Evolutionary conservation across 2,329 filamentous ascomycete genomes (phyloP).

Genomic region (Knoxdaviesia capensis): DNA sequence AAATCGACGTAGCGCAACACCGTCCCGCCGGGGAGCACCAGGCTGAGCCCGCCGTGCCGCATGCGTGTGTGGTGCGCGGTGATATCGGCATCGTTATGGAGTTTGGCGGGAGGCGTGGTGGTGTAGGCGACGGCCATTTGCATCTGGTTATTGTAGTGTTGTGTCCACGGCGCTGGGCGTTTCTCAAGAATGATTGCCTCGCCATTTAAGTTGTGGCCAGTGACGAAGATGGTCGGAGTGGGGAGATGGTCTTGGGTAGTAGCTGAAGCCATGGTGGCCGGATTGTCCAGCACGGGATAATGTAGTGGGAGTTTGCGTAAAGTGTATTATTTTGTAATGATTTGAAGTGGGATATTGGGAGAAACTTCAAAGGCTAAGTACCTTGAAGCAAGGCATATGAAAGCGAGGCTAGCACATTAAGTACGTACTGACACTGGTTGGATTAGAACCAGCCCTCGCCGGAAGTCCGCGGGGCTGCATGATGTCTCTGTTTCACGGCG

Average conservation of each 20-base stretch:
- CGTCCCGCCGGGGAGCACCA: conserved; percentile 15
- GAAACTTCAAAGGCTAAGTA: too few species aligned
- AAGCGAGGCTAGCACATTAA: too few species aligned
- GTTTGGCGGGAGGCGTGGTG: conserved; percentile 18
- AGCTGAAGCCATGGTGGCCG: too few species aligned
- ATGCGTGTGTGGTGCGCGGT: conserved; percentile 14
- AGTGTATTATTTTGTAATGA: too few species aligned
- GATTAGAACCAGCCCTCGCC: too few species aligned
- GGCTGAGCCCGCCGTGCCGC: conserved; percentile 7
- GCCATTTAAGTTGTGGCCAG: conserved; percentile 3
- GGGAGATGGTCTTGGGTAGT: not conserved
- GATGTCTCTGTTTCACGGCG: too few species aligned
- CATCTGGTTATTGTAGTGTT: conserved; percentile 13
- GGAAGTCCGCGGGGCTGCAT: too few species aligned
- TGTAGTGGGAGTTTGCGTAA: too few species aligned
- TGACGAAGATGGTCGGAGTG: conserved; percentile 4
- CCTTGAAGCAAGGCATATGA: too few species aligned
- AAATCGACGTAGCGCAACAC: conserved; percentile 28
- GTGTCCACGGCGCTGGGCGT: conserved; percentile 5
- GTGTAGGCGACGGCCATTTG: conserved; percentile 21
- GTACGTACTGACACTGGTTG: too few species aligned
- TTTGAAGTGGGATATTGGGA: too few species aligned
- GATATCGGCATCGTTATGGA: conserved; percentile 20
- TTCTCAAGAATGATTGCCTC: conserved; percentile 6
- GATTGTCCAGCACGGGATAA: too few species aligned